Base-by-base conservation (phyloP, 2,329 filamentous ascomycete species). In the Bipolaris victoriae region DNA sequence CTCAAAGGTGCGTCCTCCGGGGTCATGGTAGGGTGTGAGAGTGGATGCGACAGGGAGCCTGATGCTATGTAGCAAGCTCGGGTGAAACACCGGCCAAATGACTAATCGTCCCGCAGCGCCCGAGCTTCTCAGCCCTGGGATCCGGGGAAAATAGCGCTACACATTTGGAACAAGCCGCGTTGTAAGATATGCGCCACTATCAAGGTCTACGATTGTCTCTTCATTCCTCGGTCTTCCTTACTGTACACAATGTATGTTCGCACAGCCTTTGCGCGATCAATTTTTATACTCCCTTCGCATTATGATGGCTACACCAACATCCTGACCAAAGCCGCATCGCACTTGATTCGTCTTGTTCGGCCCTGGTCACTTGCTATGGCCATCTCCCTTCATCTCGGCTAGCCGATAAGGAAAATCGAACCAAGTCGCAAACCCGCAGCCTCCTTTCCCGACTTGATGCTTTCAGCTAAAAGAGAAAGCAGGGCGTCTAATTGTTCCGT, bases 371-470 rank as follows among this genome's bases (percentile, higher is more conserved):
- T 60, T 53, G 37, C 44, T 49, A 15, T 59, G 52, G 2, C 54
- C 39, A 18, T 7, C 4, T 7, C 37, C 48, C 54, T 61, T 20
- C 40, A 20, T 61, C 9, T 64, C 58, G 0, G 61, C n/a, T 58
- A 55, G 50, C 64, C 52, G 9, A 72, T 71, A 15, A 76, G 60
- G 2, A 64, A 52, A 52, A 58, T 73, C 62, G 48, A 75, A 52
- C 69, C 72, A 75, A 5, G 71, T 70, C 6, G 70, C 72, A 10
- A 76, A 52, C 37, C 71, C 59, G 55, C 62, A 68, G 7, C 71
- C 70, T 16, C 71, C 78, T 67, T 79, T 80, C 1, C 79, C 78
- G 49, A 82, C 77, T 69, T 80, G 78, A 58, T 76, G 26, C 54
- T 60, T 77, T 70, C 22, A 24, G 9, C n/a, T 3, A 15, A 26